Evolutionary conservation across 805 yeast species (phyloP), one percentile per base, ranked within the genome.

Genomic region (Zygoascus flipseniorum): DNA sequence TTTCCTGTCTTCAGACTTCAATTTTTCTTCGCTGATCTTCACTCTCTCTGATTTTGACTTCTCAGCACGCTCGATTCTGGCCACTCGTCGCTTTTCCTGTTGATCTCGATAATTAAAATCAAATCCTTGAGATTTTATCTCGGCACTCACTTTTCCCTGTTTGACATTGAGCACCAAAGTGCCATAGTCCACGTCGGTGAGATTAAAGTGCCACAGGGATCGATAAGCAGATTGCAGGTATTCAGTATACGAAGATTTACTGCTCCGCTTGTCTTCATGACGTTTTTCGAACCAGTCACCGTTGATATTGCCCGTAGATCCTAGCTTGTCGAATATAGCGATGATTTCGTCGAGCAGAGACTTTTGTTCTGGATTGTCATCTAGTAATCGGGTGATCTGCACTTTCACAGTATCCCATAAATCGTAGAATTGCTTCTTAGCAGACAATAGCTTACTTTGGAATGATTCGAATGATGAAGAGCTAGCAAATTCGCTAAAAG

Each of bases 201-300:
- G 69, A 60, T 84, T 84, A 65, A 82, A 82, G 65, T 86, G 88
- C 95, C 95, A 86, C 54, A 83, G 74, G 61, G 82, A 82, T 62
- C 82, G 83, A 67, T 82, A 85, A 0, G 89, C 80, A 14, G 78
- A 72, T 63, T 81, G 79, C 59, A 82, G 80, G 42, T 76, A 69
- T 61, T 84, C 88, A 64, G 82, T 82, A 53, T 80, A 54, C 72
- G 73, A 63, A 77, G 70, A 28, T 16, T 18, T 37, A 10, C 10
- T 13, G 18, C 31, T 11, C 13, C 23, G 16, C 13, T 18, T 18
- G 18, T 47, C 23, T 10, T 47, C 28, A 6, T 20, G 32, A 5
- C 42, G 20, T 14, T 35, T 35, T 13, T 48, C 42, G 39, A 5
- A n/a, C 39, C 19, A n/a, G 23, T 23, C 13, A 4, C 19, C 19